Conservation (phyloP, 1,284 basidiomycete species). For the Salmacisia buchloeana region DNA sequence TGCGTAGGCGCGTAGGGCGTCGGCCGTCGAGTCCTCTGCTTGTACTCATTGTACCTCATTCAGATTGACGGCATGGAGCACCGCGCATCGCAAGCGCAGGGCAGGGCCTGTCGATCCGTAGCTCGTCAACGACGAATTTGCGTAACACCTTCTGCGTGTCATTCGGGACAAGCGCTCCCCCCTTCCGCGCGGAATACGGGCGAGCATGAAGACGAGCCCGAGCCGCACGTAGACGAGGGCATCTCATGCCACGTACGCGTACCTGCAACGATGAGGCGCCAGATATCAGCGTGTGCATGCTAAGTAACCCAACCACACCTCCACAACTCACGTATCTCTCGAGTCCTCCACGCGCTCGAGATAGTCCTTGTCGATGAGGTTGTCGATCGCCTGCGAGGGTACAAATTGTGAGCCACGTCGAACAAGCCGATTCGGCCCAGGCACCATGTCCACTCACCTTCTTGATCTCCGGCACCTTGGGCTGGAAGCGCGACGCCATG, state of each 20-base stretch:
- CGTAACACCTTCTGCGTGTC: too few relatives aligned
- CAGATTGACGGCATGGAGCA: too few relatives aligned
- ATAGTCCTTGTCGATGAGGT: slow-evolving; percentile 93
- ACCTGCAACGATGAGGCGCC: background rate
- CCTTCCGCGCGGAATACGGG: too few relatives aligned
- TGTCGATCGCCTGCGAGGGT: slow-evolving; percentile 74
- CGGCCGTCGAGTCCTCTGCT: too few relatives aligned
- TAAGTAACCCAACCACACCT: background rate
- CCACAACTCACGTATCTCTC: slow-evolving; percentile 32
- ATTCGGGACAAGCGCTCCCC: too few relatives aligned
- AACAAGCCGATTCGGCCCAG: background rate
- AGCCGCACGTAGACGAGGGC: too few relatives aligned
- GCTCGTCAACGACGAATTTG: too few relatives aligned
- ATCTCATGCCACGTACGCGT: slow-evolving; percentile 7
- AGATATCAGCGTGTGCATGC: slow-evolving; percentile 5
- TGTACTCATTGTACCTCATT: too few relatives aligned
- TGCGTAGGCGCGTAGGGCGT: too few relatives aligned
- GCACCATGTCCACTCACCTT: slow-evolving; percentile 28
- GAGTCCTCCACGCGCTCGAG: slow-evolving; percentile 79
- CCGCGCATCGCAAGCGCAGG: too few relatives aligned
- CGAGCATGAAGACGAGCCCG: too few relatives aligned
- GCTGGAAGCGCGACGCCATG: slow-evolving; percentile 80
- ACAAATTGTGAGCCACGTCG: background rate
- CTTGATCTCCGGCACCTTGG: slow-evolving; percentile 80
- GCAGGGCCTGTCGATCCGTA: too few relatives aligned